Evolutionary conservation across 225 moss, liverwort and hornwort genomes (phyloP).

Genomic region (Rhytidiadelphus loreus): DNA sequence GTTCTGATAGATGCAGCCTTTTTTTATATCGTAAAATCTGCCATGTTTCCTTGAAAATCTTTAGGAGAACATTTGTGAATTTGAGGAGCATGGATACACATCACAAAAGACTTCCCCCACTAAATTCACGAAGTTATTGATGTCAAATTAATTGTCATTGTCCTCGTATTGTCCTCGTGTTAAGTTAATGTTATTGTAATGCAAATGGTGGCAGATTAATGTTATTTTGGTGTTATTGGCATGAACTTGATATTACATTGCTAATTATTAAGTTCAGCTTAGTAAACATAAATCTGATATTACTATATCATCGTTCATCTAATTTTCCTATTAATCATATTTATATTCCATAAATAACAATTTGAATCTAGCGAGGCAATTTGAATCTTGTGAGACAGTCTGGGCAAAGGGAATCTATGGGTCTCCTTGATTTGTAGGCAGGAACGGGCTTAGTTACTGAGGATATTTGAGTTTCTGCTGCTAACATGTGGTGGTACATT

Average conservation of each 20-base stretch:
- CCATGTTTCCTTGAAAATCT: background rate
- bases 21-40: background rate
- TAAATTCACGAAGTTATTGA: background rate
- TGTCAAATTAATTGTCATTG: background rate
- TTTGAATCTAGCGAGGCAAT: background rate
- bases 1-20: background rate
- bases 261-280: background rate
- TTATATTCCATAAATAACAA: background rate
- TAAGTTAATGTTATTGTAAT: background rate
- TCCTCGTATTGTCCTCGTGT: background rate
- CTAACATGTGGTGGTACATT: background rate
- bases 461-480: background rate
- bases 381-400: background rate
- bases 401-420: background rate
- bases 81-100: background rate
- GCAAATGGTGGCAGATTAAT: background rate
- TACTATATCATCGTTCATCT: background rate
- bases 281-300: background rate
- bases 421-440: background rate
- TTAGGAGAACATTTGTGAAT: background rate
- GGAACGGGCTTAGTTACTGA: background rate
- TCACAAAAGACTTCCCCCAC: background rate
- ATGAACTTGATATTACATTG: background rate
- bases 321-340: background rate
- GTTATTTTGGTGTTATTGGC: background rate